Percentiles rank a stretch among this genome's conserved stretches.
Conservation (phyloP, 225 moss, liverwort and hornwort species). For the Pleurozium schreberi region DNA sequence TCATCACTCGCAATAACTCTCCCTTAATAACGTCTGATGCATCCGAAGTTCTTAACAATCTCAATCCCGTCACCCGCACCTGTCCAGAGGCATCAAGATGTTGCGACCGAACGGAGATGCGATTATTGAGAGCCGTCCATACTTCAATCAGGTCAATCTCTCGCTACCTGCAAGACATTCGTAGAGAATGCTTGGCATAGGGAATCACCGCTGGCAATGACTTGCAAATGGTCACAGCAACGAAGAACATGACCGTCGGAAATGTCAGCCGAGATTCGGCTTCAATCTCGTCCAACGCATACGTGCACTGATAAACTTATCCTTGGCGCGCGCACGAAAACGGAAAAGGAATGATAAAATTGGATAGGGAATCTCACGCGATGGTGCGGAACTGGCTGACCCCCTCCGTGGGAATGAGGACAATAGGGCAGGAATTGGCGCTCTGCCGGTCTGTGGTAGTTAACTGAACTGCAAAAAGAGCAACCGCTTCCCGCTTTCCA, state of each 20-base stretch:
- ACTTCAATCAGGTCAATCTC: conserved; percentile 1
- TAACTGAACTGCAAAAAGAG: conserved; percentile 39
- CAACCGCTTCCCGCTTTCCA: conserved; percentile 28
- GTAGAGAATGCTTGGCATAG: neutral
- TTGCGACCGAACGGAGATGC: neutral
- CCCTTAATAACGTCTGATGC: neutral
- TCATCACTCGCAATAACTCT: conserved; percentile 4
- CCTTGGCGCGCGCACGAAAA: conserved; percentile 9
- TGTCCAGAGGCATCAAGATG: neutral
- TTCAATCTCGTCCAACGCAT: neutral
- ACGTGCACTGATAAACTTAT: neutral
- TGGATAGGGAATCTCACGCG: conserved; percentile 9
- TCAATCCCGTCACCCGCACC: neutral
- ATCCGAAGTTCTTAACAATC: neutral
- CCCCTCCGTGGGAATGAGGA: conserved; percentile 10
- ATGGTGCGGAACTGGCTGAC: conserved; percentile 4
- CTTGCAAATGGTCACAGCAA: neutral
- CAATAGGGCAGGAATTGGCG: conserved; percentile 9
- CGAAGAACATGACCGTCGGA: neutral
- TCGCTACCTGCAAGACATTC: neutral
- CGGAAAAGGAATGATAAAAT: conserved; percentile 3
- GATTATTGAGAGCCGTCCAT: neutral
- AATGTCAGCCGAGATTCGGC: neutral
- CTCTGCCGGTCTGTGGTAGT: conserved; percentile 28
- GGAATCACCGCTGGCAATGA: neutral